Conservation (phyloP, 345 rosid genomes). For the Abelmoschus esculentus region DNA sequence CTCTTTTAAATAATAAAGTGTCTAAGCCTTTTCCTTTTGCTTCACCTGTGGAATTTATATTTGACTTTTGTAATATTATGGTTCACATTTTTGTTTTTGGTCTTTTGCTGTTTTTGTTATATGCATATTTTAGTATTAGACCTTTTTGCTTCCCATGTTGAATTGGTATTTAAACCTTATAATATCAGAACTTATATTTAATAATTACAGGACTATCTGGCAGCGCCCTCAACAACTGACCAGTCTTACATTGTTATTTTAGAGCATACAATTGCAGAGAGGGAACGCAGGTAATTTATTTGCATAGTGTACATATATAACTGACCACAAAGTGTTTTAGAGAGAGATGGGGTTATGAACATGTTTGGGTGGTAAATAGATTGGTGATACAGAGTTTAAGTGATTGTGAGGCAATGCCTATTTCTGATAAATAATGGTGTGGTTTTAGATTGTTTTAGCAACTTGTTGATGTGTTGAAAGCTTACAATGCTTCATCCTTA, state of each 20-base stretch:
- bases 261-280: constrained; percentile 90
- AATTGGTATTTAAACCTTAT: constrained; percentile 11
- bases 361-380: neutral
- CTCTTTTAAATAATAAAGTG: too few species aligned
- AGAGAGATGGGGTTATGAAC: neutral
- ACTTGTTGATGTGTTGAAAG: neutral
- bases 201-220: constrained; percentile 78
- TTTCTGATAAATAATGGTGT: neutral
- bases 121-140: too few species aligned
- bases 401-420: neutral
- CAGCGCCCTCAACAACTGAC: constrained; percentile 69
- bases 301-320: neutral
- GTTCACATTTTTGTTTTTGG: neutral
- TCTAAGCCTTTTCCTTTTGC: neutral
- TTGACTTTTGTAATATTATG: neutral
- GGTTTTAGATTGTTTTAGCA: neutral
- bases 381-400: neutral
- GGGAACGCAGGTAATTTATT: constrained; percentile 80
- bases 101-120: too few species aligned
- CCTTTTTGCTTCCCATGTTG: too few species aligned
- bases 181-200: neutral
- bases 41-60: neutral
- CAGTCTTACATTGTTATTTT: constrained; percentile 69
- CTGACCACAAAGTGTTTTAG: neutral
- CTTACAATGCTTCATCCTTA: neutral